A percentile compares a stretch with the other conserved stretches of the same genome.
These are phyloP conservation scores for Setaria viridis DNA, from an alignment of 202 grass and related monocot genomes.

Conservation along the genomic window DNA sequence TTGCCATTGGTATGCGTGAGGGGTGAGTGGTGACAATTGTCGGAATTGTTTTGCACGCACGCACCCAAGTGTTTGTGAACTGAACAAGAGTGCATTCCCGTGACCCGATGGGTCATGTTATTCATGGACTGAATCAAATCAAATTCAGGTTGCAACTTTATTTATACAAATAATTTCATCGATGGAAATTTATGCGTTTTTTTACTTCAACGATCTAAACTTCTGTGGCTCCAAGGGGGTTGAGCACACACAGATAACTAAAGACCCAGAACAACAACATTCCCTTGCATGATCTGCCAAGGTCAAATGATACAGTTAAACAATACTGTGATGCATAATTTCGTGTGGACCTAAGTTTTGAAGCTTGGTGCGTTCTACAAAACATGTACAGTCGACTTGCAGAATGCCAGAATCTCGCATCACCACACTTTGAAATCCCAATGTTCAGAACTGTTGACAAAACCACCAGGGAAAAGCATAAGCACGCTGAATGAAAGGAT, in stretches of 20 bases:
- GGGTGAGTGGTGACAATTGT: neutral
- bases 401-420: constrained; percentile 49
- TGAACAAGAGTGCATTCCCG: neutral
- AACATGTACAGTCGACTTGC: constrained; percentile 38
- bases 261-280: constrained; percentile 34
- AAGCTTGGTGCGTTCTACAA: constrained; percentile 47
- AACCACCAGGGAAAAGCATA: constrained; percentile 54
- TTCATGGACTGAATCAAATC: neutral
- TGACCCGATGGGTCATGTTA: neutral
- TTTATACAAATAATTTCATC: neutral
- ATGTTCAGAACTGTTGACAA: constrained; percentile 60
- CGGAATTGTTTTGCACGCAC: neutral
- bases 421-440: constrained; percentile 63
- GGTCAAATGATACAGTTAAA: constrained; percentile 27
- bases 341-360: constrained; percentile 23
- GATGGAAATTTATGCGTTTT: neutral
- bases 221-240: neutral
- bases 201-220: neutral
- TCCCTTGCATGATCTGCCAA: constrained; percentile 22
- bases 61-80: neutral
- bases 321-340: constrained; percentile 18
- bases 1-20: neutral
- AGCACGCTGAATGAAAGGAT: constrained; percentile 41
- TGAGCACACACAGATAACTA: neutral
- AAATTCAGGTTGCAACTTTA: neutral